Base-by-base conservation (phyloP, 768 basidiomycete genomes). In the Sarcodon sp. region DNA sequence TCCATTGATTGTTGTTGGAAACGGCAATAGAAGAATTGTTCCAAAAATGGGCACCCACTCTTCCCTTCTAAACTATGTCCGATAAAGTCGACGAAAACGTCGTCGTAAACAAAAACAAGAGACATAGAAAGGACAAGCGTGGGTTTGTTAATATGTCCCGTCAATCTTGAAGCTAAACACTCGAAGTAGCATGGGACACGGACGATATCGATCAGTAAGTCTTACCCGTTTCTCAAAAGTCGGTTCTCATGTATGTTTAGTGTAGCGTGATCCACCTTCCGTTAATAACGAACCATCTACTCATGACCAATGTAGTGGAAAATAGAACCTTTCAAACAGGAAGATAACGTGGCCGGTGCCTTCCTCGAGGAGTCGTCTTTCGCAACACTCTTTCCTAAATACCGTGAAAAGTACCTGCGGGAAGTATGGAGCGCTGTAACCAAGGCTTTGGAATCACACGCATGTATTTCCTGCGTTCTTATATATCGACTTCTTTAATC, bases 131-230 rank as follows among this genome's bases (percentile, higher is more conserved):
- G 61, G 92, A 96, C 7, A 98, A 98, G 67, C 93, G 93, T 94
- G 59, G 60, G 89, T 66, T 7, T 15, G 37, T 44, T 39, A n/a
- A 11, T 31, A 27, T 47, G 7, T 44, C 31, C 45, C 45, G 61
- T 53, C 44, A 48, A 33, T 51, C 46, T 57, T 46, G 55, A 32
- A 48, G 54, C 41, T 36, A 35, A 48, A 50, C 13, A 53, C n/a
- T 21, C 39, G 34, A 2, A 32, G 43, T 52, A 97, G 94, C 93
- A 59, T 98, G 94, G 94, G 94, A 98, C 61, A 97, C 93, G 39
- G 93, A 97, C 63, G 94, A 96, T 57, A 91, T 97, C 65, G 88
- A 97, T 73, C 93, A 96, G 91, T 94, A 62, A 80, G 91, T 63
- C 7, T n/a, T 39, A 31, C 27, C 21, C 36, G 45, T 10, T 9